Conservation (phyloP, 2,329 filamentous ascomycete species). For the Fusarium papillatum region DNA sequence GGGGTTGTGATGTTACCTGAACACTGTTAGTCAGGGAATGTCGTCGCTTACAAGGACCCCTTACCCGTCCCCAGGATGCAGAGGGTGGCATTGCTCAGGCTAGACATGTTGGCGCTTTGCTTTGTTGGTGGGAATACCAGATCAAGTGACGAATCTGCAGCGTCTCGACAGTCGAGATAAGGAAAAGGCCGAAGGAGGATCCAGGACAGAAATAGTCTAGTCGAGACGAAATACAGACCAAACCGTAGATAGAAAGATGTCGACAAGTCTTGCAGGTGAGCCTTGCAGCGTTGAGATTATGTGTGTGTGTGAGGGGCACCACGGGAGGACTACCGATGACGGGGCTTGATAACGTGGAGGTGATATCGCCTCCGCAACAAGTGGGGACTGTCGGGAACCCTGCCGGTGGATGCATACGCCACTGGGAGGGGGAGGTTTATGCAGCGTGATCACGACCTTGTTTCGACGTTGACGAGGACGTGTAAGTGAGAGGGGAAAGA, state of each 20-base stretch:
- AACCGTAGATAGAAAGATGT: slow-evolving; percentile 24
- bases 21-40: neutral
- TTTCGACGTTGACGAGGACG: neutral
- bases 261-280: slow-evolving; percentile 31
- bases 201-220: neutral
- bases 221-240: slow-evolving; percentile 19
- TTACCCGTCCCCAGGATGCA: slow-evolving; percentile 43
- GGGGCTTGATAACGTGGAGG: slow-evolving; percentile 15
- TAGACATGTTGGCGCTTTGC: slow-evolving; percentile 27
- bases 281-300: neutral
- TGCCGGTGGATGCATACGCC: slow-evolving; percentile 13
- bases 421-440: neutral
- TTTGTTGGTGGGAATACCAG: neutral
- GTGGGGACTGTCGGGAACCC: slow-evolving; percentile 16
- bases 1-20: slow-evolving; percentile 50
- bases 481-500: neutral
- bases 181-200: neutral
- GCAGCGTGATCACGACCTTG: neutral
- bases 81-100: slow-evolving; percentile 34
- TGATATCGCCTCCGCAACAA: slow-evolving; percentile 8
- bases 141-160: neutral
- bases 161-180: neutral
- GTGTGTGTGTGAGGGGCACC: slow-evolving; percentile 11
- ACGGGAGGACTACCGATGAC: slow-evolving; percentile 28
- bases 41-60: neutral